Conservation (phyloP, 129 eudicot species). For the Chrysanthemum seticuspe region DNA sequence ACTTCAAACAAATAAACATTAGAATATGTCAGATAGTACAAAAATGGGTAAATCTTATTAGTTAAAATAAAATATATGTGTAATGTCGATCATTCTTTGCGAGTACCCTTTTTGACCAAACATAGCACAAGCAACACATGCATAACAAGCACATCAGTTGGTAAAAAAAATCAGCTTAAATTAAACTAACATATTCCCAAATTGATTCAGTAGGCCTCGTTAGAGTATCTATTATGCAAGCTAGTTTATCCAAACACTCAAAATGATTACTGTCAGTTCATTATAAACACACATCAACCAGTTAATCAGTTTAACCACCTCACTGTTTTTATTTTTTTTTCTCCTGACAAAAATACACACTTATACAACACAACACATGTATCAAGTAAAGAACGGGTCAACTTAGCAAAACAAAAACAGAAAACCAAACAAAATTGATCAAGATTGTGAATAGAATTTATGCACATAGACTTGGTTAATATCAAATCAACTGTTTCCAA, state of each 20-base stretch:
- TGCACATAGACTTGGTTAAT: neutral
- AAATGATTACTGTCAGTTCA: neutral
- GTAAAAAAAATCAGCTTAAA: neutral
- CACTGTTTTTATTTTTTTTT: neutral
- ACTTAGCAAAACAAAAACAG: slow-evolving; percentile 15
- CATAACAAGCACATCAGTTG: neutral
- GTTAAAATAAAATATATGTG: neutral
- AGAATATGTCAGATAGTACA: slow-evolving; percentile 20
- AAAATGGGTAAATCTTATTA: neutral
- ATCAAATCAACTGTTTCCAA: slow-evolving; percentile 20
- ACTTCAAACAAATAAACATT: slow-evolving; percentile 30
- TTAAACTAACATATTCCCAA: neutral
- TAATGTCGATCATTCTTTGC: neutral
- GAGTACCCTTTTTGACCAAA: neutral
- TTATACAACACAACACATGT: no score
- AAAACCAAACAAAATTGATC: neutral
- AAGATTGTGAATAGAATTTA: no score
- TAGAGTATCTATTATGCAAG: neutral
- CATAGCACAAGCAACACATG: neutral
- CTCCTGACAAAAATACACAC: neutral
- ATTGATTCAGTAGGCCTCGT: neutral
- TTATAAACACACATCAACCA: neutral
- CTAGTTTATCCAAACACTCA: neutral
- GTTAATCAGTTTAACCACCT: neutral
- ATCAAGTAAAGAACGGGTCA: neutral